Conservation (phyloP, 495 filamentous ascomycete genomes). For the Terfezia boudieri region DNA sequence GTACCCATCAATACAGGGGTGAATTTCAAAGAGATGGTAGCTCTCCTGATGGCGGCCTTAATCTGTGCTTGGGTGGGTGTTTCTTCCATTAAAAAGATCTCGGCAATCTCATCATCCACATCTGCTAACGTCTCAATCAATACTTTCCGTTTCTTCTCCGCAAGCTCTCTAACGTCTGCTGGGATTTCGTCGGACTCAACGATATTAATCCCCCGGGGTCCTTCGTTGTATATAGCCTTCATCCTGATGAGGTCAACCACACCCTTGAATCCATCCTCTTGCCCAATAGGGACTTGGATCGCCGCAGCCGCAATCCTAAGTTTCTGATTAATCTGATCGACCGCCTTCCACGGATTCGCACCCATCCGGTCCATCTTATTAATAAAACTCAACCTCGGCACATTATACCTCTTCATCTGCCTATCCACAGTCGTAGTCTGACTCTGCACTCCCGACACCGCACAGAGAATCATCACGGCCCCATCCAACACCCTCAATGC, state of each 20-base stretch:
- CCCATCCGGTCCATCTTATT: conserved; percentile 99
- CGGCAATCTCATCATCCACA: conserved; percentile 94
- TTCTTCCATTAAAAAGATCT: conserved; percentile 76
- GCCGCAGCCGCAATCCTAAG: conserved; percentile 80
- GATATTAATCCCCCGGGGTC: conserved; percentile 47
- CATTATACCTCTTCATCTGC: conserved; percentile 96
- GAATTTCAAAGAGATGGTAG: conserved; percentile 76
- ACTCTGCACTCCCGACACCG: conserved; percentile 87
- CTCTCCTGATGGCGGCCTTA: conserved; percentile 68
- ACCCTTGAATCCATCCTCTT: conserved; percentile 79
- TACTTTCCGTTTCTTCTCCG: conserved; percentile 54
- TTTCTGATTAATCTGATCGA: conserved; percentile 93
- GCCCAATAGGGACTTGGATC: conserved; percentile 84
- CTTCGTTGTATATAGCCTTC: conserved; percentile 83
- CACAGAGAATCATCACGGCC: conserved; percentile 96
- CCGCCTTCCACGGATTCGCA: conserved; percentile 91
- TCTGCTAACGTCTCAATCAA: conserved; percentile 92
- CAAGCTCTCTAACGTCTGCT: conserved; percentile 45
- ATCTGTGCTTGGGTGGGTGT: conserved; percentile 59
- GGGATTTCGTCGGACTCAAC: conserved; percentile 59
- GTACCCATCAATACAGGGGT: conserved; percentile 92
- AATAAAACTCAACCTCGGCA: conserved; percentile 84
- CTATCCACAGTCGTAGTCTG: conserved; percentile 97
- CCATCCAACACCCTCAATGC: conserved; percentile 91
- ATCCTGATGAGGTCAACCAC: conserved; percentile 86